Base-by-base conservation (phyloP, 139 green algal species). In the Asterochloris sp. region DNA sequence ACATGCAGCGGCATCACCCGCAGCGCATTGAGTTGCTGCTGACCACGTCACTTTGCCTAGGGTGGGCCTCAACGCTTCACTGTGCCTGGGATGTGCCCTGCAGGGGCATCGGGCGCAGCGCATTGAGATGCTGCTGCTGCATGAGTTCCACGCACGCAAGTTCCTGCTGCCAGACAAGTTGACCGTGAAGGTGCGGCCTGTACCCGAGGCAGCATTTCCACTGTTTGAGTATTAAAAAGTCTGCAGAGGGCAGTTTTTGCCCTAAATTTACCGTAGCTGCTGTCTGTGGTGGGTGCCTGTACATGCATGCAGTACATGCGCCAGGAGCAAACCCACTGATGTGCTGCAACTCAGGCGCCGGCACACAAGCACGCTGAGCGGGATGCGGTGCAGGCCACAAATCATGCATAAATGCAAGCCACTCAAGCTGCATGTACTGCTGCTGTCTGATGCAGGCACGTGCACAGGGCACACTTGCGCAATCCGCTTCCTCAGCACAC, bases 61-160 rank as follows among this genome's bases (percentile, higher is more conserved):
- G 97, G 86, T 86, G 98, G 62, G 93, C 47, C 85, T 98, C 26
- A 89, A 85, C 21, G 95, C 95, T 16, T 93, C 86, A 81, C 78
- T 94, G 38, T 54, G 38, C 38, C 28, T 98, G 95, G 95, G 87
- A 79, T 76, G 92, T 90, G 78, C 92, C 90, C 90, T 98, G 87
- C 92, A 96, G 84, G 92, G 94, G n/a, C 88, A 94, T 76, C 91
- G 96, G 23, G 96, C 97, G 23, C 92, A 97, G 90, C 94, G 97
- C 84, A 99, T 99, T 60, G 97, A 99, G 91, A 97, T 95, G 89
- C 93, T 99, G 76, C 92, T 99, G 83, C 92, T 98, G 81, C 97
- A 99, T 84, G 97, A 99, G 90, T 99, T 99, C 88, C 94, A 99
- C 80, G 79, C 76, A 8, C 92, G 94, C 83, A 99, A 99, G 88